phyloP scores from a whole-genome alignment of 805 yeast species.

The Kuraishia molischiana region DNA sequence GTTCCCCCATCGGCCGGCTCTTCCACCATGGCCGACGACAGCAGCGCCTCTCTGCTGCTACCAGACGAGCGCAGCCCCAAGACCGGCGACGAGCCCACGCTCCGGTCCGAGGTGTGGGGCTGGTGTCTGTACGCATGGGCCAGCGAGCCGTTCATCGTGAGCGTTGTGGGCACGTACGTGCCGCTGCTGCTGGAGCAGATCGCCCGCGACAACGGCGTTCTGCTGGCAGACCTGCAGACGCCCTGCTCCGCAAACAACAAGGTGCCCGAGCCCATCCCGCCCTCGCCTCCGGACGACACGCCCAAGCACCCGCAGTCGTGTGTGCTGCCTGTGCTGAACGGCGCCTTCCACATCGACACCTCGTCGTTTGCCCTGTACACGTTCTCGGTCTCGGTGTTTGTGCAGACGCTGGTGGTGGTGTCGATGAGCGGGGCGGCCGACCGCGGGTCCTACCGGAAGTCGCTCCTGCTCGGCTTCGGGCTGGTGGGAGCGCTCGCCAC shows the following conservation, averaged over 20 bases:
- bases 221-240: constrained; percentile 42
- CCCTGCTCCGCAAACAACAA: constrained; percentile 36
- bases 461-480: constrained; percentile 46
- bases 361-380: constrained; percentile 68
- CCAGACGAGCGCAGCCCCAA: no score
- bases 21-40: no score
- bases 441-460: constrained; percentile 50
- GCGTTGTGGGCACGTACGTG: constrained; percentile 71
- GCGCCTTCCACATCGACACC: constrained; percentile 45
- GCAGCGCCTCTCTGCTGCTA: no score
- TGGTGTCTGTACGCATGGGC: constrained; percentile 70
- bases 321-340: constrained; percentile 21
- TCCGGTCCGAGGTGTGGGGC: constrained; percentile 36
- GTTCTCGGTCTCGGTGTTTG: constrained; percentile 57
- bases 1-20: no score
- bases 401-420: constrained; percentile 64
- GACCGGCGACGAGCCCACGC: not conserved
- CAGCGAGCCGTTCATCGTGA: constrained; percentile 72
- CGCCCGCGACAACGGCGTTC: constrained; percentile 66
- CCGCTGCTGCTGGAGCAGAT: constrained; percentile 63
- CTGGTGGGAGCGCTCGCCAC: constrained; percentile 48
- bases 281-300: constrained; percentile 11
- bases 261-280: constrained; percentile 23
- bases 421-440: constrained; percentile 69
- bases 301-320: constrained; percentile 12